Base-by-base conservation (phyloP, 495 filamentous ascomycete genomes). In the Apodospora peruviana region DNA sequence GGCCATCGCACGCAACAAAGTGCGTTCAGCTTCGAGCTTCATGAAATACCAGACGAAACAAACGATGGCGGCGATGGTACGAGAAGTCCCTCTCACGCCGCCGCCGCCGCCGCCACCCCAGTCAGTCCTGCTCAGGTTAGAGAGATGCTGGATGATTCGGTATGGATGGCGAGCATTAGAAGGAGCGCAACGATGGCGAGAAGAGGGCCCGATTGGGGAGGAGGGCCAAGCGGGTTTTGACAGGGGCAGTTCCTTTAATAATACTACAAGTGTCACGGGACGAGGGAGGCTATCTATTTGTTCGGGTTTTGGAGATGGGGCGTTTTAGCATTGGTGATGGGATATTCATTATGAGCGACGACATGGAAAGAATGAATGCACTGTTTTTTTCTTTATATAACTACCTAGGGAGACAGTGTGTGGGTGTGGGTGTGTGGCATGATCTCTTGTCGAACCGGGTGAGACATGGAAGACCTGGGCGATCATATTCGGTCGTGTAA, bases 161-260 rank as follows among this genome's bases (percentile, higher is more conserved):
- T 84, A 17, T 96, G 91, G 91, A 87, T 90, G 43, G 85, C 90
- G 68, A 95, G 89, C 73, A 88, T 96, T 42, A 76, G 90, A 50
- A 79, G 89, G 47, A 95, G 90, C 67, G 88, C 93, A 52, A 95
- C 88, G 41, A 78, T 22, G 39, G 21, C 82, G 69, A 81, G 83
- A 40, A 53, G 50, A 43, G 16, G 24, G 14, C 18, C 19, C n/a
- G 20, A 37, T 18, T 46, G 44, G 44, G 32, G 32, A 18, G 25
- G 40, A 17, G 42, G 42, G 42, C 42, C 42, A 18, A 27, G 42
- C 14, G 42, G 25, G 42, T 44, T 34, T 20, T 44, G 39, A 20
- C n/a, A n/a, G n/a, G n/a, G n/a, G n/a, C n/a, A n/a, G n/a, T n/a
- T n/a, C n/a, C n/a, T n/a, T n/a, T n/a, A n/a, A n/a, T n/a, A n/a